Base-by-base conservation (phyloP, 108 stramenopile species). In the Cyclotella choctawhatcheeana region DNA sequence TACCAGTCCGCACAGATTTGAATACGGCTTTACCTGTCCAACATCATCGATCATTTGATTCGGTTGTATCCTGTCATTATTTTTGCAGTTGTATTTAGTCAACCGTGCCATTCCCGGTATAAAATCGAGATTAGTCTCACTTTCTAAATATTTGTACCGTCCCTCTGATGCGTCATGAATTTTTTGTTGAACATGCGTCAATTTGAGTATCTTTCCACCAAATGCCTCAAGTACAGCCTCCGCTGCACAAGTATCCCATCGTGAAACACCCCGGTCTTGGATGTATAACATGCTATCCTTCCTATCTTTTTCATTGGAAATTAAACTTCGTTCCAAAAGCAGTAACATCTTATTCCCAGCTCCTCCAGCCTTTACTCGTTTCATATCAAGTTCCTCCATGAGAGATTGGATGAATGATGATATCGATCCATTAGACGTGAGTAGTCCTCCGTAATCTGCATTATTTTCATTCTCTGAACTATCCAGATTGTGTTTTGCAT, bases 271-370 rank as follows among this genome's bases (percentile, higher is more conserved):
- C 2, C 87, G 56, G 80, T 88, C 87, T 72, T 85, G 82, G 58
- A 85, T 81, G 71, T 87, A 87, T 21, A 74, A 33, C 52, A 53
- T 47, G 17, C 76, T 73, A 40, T 63, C 48, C 6, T 44, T 58
- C 29, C 34, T 26, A 29, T 35, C 10, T 2, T 27, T 44, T 50
- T 26, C 44, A 20, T 3, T 16, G n/a, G 5, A 14, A 13, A 53
- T 33, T 16, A 79, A 37, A 26, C 78, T 79, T n/a, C 45, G 43
- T 63, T 88, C 84, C 44, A 88, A 52, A 0, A 88, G 67, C 67
- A 85, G 71, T 64, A 88, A 68, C 74, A 86, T 79, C 73, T 85
- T 88, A 59, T 88, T 88, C 14, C 87, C 87, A 21, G 84, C 87
- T 1, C 87, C 87, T 10, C 87, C 87, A 16, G 83, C 26, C 24